phyloP scores from a whole-genome alignment of 345 rosid genomes.

The Dipteronia dyeriana region DNA sequence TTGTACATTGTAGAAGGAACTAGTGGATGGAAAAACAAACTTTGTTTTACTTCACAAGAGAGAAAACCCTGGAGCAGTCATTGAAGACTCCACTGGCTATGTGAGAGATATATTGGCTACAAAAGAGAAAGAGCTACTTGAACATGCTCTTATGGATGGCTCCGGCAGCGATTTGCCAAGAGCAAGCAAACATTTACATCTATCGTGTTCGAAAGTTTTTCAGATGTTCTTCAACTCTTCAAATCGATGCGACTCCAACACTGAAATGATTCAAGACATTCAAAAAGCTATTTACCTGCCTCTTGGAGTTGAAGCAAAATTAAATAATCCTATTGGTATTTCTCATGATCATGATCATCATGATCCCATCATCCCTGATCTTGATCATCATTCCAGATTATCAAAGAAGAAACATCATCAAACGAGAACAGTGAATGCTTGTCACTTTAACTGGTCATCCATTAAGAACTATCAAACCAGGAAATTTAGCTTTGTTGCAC shows the following conservation, averaged over 20 bases:
- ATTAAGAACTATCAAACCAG: conserved; percentile 5
- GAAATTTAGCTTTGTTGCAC: neutral
- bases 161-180: conserved; percentile 38
- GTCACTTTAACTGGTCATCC: neutral
- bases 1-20: conserved; percentile 43
- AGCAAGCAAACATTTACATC: conserved; percentile 40
- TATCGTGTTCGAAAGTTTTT: conserved; percentile 44
- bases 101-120: conserved; percentile 29
- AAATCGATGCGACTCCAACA: conserved; percentile 45
- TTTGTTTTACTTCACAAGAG: conserved; percentile 40
- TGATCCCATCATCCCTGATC: neutral
- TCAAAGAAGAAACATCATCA: conserved; percentile 11
- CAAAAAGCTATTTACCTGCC: conserved; percentile 54
- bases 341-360: neutral
- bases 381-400: neutral
- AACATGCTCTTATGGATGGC: conserved; percentile 43
- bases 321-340: neutral
- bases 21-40: conserved; percentile 51
- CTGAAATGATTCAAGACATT: conserved; percentile 46
- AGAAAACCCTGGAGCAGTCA: conserved; percentile 31
- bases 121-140: conserved; percentile 39
- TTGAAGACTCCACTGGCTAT: conserved; percentile 44
- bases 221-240: conserved; percentile 51
- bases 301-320: conserved; percentile 15
- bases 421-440: neutral